These are phyloP conservation scores for Blastobotrys apis DNA, from an alignment of 1,139 yeast genomes.

Conservation along the genomic window DNA sequence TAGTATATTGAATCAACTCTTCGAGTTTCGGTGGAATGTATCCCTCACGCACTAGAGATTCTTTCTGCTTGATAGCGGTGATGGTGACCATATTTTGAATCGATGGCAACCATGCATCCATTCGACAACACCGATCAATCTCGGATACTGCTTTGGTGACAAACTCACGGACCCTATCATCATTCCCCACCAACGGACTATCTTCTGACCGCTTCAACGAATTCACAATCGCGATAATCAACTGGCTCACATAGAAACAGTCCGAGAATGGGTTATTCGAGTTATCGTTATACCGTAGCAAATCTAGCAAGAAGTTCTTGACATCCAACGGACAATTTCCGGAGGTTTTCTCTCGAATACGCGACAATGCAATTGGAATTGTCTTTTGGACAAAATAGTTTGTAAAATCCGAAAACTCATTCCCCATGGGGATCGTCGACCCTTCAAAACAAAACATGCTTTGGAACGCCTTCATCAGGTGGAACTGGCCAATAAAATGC, in stretches of 20 bases:
- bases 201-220: constrained; percentile 34
- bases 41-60: constrained; percentile 57
- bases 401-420: constrained; percentile 69
- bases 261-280: constrained; percentile 75
- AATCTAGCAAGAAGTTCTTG: constrained; percentile 59
- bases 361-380: constrained; percentile 59
- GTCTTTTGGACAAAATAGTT: constrained; percentile 65
- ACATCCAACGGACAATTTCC: constrained; percentile 68
- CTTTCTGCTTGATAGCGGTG: constrained; percentile 55
- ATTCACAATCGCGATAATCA: constrained; percentile 55
- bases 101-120: constrained; percentile 87
- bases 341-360: constrained; percentile 53
- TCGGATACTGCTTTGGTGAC: constrained; percentile 50
- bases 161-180: constrained; percentile 28
- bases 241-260: constrained; percentile 55
- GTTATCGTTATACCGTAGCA: constrained; percentile 82
- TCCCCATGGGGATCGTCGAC: constrained; percentile 66
- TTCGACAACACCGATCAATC: constrained; percentile 65
- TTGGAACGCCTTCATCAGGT: constrained; percentile 67
- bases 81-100: constrained; percentile 56
- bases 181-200: constrained; percentile 2
- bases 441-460: constrained; percentile 67
- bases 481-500: constrained; percentile 66
- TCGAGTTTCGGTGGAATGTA: constrained; percentile 49
- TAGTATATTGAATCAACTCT: constrained; percentile 49